A percentile compares a stretch with the other conserved stretches of the same genome.
Evolutionary conservation across 1,139 yeast species (phyloP).

Genomic region (Zygosaccharomyces sapae): DNA sequence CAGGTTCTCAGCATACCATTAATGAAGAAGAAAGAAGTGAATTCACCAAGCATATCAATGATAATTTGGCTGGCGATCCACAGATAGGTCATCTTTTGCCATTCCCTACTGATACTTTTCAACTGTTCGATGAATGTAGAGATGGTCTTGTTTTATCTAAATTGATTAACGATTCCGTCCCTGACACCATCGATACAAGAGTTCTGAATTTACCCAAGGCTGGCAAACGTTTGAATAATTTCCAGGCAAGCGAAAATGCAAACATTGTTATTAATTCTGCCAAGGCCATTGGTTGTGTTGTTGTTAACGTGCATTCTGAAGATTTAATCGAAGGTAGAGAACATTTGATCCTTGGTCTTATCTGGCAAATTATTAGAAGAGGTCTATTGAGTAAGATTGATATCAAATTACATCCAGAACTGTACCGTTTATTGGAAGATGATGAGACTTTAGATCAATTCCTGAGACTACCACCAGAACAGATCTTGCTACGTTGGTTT

Average conservation of each 20-base stretch:
- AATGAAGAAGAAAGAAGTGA: conserved; percentile 96
- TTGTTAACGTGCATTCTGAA: conserved; percentile 94
- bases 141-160: conserved; percentile 92
- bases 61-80: conserved; percentile 85
- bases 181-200: conserved; percentile 97
- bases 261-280: conserved; percentile 97
- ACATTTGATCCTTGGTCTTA: conserved; percentile 88
- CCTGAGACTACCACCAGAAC: conserved; percentile 94
- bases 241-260: conserved; percentile 95
- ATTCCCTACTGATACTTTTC: conserved; percentile 90
- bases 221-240: conserved; percentile 81
- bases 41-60: conserved; percentile 92
- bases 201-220: conserved; percentile 83
- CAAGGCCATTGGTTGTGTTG: conserved; percentile 97
- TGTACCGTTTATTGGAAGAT: conserved; percentile 88
- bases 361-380: conserved; percentile 97
- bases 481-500: conserved; percentile 94
- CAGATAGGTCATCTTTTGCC: conserved; percentile 85
- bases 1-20: conserved; percentile 95
- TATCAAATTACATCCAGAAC: conserved; percentile 92
- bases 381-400: conserved; percentile 93
- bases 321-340: conserved; percentile 97
- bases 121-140: conserved; percentile 91
- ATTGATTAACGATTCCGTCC: conserved; percentile 93
- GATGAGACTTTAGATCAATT: conserved; percentile 97